phyloP scores from a whole-genome alignment of 345 rosid genomes.

The Turnera subulata region DNA sequence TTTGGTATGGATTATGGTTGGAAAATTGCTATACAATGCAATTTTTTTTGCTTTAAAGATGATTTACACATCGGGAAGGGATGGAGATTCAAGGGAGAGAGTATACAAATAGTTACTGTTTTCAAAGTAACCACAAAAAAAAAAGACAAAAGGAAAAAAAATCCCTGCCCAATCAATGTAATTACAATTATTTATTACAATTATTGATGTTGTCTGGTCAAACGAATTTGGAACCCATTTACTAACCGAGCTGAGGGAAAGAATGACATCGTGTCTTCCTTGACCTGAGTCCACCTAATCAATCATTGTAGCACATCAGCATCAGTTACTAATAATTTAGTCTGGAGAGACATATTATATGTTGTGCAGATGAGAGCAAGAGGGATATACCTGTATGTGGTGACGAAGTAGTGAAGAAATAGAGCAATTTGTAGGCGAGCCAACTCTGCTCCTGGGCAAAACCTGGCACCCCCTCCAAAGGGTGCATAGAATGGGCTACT shows the following conservation, averaged over 20 bases:
- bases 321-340: neutral
- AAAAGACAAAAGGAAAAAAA: too few relatives aligned
- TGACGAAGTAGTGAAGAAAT: slow-evolving; percentile 64
- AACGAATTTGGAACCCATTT: slow-evolving; percentile 65
- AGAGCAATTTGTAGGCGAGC: slow-evolving; percentile 86
- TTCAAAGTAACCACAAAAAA: too few relatives aligned
- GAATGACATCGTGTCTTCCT: slow-evolving; percentile 69
- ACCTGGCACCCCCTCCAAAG: slow-evolving; percentile 85
- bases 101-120: too few relatives aligned
- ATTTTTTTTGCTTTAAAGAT: too few relatives aligned
- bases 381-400: slow-evolving; percentile 45
- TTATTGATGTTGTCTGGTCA: slow-evolving; percentile 26
- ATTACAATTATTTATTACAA: neutral
- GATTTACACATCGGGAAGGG: too few relatives aligned
- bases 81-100: too few relatives aligned
- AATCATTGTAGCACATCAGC: neutral
- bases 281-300: slow-evolving; percentile 67
- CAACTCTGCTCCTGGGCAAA: slow-evolving; percentile 86
- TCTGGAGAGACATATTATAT: neutral
- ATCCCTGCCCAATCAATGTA: too few relatives aligned
- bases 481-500: slow-evolving; percentile 57
- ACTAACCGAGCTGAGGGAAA: slow-evolving; percentile 84
- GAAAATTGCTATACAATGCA: too few relatives aligned
- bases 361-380: neutral
- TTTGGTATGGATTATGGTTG: too few relatives aligned